Base-by-base conservation (phyloP, 2,329 filamentous ascomycete species). In the Ascochyta clinopodiicola region DNA sequence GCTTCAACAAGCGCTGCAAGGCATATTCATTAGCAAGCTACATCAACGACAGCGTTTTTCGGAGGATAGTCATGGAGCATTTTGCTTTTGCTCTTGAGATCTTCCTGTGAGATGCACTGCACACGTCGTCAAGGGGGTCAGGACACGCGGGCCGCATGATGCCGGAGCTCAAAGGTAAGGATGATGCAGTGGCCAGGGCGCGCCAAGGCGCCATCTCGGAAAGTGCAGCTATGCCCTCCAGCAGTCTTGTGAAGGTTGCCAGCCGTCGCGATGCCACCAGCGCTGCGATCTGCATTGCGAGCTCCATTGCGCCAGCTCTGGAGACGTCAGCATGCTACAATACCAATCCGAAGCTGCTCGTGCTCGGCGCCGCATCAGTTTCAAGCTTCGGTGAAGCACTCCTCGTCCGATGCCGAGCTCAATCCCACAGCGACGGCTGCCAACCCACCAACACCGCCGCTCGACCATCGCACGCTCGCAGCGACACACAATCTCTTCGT, bases 401-500 rank as follows among this genome's bases (percentile, higher is more conserved):
- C 60, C 27, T 50, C 60, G 45, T 36, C 66, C 25, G 68, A 62
- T 56, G 48, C 63, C 42, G 63, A 66, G 51, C 62, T 73, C 21
- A 71, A 73, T 31, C 60, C 75, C 21, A 51, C 52, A 9, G 64
- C 67, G 22, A 71, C 73, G 12, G 66, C 70, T 32, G 57, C 61
- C 24, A 63, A 69, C 22, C 71, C 76, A 24, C 69, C 73, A 29
- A 73, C 73, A 35, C 74, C 79, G 43, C 63, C 75, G 6, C 74
- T 75, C 52, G 81, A 84, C 60, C 82, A 85, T 62, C 80, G 82
- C 61, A 72, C 75, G 22, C 70, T 85, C 17, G 81, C 80, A 24
- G 76, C 77, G 35, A 66, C 71, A 5, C 91, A 95, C 66, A 86
- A 90, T 64, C 85, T 96, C 35, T 96, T 95, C 75, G 90, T 86